phyloP scores from a whole-genome alignment of 345 rosid species.

The Acer yangbiense region DNA sequence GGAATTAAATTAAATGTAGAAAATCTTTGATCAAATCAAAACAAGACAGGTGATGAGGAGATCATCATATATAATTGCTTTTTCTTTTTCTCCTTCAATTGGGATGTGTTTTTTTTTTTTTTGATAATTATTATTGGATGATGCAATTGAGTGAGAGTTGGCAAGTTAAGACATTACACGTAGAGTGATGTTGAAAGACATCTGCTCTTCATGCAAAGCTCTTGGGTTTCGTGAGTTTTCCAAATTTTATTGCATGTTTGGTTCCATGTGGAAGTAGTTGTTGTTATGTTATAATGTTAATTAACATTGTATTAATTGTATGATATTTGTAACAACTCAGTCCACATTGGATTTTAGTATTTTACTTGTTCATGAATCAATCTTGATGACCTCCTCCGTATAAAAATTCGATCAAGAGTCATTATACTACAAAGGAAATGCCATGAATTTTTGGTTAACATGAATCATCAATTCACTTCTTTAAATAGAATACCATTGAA shows the following conservation, averaged over 20 bases:
- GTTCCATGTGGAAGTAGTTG: neutral
- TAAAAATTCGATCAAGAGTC: neutral
- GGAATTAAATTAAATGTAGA: too few species aligned
- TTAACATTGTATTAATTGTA: too few species aligned
- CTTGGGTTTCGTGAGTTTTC: slow-evolving; percentile 21
- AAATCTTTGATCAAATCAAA: too few species aligned
- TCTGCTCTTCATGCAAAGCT: slow-evolving; percentile 38
- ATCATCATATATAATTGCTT: too few species aligned
- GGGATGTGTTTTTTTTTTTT: neutral
- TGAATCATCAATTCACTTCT: neutral
- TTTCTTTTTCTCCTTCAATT: too few species aligned
- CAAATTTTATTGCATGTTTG: slow-evolving; percentile 21
- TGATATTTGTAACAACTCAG: too few species aligned
- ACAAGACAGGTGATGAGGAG: too few species aligned
- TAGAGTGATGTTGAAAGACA: slow-evolving; percentile 21
- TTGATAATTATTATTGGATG: neutral
- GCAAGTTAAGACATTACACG: slow-evolving; percentile 31
- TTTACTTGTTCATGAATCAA: too few species aligned
- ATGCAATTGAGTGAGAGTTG: neutral
- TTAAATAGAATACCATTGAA: neutral
- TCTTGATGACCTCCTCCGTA: too few species aligned
- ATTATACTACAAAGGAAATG: neutral
- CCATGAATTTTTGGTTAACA: neutral
- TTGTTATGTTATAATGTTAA: too few species aligned
- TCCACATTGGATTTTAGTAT: too few species aligned